Evolutionary conservation across 2,329 filamentous ascomycete genomes (phyloP), one percentile per base, ranked within the genome.

Genomic region (Fusarium luffae): DNA sequence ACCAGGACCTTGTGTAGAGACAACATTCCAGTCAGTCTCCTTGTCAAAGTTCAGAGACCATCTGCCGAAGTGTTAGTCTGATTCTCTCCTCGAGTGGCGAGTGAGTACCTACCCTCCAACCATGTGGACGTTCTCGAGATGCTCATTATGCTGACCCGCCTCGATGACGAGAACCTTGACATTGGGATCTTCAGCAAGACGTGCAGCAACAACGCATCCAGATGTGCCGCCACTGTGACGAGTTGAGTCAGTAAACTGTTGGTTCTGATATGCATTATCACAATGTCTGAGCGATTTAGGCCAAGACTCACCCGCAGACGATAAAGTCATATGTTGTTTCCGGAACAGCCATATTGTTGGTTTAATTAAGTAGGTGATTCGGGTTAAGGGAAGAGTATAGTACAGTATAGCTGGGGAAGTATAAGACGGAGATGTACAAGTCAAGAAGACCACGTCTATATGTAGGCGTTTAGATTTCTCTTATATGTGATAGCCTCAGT

Each of bases 21-120:
- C 63, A 37, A 86, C 82, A 49, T 85, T 86, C 85, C 84, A 86
- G 59, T 86, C 85, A 1, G 82, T 83, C 59, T 84, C 83, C 12
- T 76, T 80, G 57, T 84, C 84, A 56, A 85, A 82, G 50, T 82
- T 83, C 42, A 82, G 77, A 18, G 79, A 79, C 82, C 82, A 84
- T n/a, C 76, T 78, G 12, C 14, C 25, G 18, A 34, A 46, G 12
- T 18, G 23, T 54, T 12, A 27, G 32, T 49, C n/a, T 18, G n/a
- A 11, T 2, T 6, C 11, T 13, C 4, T 14, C 25, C 1, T 12
- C 7, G 12, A 7, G 19, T 14, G 16, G 7, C 4, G 14, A 27
- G 12, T 30, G 11, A 25, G 5, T 9, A 69, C 77, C 72, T 74
- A 83, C 77, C 83, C 85, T 58, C 85, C 85, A 7, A 80, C 79